Evolutionary conservation across 345 rosid species (phyloP).

Genomic region (Iberis pinnata): DNA sequence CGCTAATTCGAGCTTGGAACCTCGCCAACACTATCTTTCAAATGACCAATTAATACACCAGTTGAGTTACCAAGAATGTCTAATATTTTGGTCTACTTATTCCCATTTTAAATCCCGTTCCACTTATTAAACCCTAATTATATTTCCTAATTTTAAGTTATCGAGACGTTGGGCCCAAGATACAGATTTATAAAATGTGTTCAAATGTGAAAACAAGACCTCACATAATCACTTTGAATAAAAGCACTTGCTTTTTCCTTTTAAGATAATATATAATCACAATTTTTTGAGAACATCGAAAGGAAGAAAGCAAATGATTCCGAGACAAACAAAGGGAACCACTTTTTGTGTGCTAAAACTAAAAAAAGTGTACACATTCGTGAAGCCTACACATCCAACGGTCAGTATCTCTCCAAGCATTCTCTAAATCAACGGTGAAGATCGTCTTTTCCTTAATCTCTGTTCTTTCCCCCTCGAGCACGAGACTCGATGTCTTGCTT

Average conservation of each 20-base stretch:
- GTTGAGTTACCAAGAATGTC: too few relatives aligned
- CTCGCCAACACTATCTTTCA: too few relatives aligned
- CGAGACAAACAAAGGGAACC: conserved; percentile 26
- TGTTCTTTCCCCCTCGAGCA: conserved; percentile 7
- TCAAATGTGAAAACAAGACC: conserved; percentile 23
- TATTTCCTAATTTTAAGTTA: neutral
- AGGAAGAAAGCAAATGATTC: conserved; percentile 28
- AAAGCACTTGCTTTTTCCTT: conserved; percentile 15
- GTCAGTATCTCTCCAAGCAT: neutral
- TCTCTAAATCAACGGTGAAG: conserved; percentile 28
- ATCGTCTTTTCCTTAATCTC: conserved; percentile 3
- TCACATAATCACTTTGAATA: conserved; percentile 16
- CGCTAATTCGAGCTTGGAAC: too few relatives aligned
- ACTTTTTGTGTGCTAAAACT: conserved; percentile 26
- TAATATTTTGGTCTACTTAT: too few relatives aligned
- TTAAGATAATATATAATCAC: neutral
- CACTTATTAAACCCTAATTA: neutral
- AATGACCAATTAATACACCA: too few relatives aligned
- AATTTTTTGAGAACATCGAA: conserved; percentile 9
- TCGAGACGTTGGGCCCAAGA: neutral
- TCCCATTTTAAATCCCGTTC: conserved; percentile 10
- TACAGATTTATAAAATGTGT: neutral
- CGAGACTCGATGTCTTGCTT: conserved; percentile 42
- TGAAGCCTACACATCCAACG: conserved; percentile 24
- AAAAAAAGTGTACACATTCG: conserved; percentile 11